Percentiles rank a stretch among this genome's conserved stretches.
Evolutionary conservation across 1,139 yeast genomes (phyloP).

Genomic region (Saccharomyces hybrid): DNA sequence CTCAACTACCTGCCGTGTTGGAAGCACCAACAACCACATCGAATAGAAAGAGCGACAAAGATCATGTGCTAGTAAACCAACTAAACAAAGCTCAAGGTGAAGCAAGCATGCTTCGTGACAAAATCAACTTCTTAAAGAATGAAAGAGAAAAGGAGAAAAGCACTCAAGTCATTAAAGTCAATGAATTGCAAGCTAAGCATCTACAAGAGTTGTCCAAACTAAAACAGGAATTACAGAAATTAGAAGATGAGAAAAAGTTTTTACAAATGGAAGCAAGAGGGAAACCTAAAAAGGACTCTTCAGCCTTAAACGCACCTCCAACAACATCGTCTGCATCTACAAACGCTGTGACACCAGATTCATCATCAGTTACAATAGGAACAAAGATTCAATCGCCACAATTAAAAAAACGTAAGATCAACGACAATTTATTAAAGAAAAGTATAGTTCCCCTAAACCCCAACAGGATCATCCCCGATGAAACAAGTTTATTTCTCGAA

Average conservation of each 20-base stretch:
- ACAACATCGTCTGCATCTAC: slow-evolving; percentile 4
- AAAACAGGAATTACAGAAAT: slow-evolving; percentile 41
- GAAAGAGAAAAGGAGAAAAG: slow-evolving; percentile 26
- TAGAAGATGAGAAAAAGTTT: slow-evolving; percentile 69
- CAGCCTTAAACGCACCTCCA: slow-evolving; percentile 6
- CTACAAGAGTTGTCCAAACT: slow-evolving; percentile 41
- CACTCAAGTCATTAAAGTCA: slow-evolving; percentile 39
- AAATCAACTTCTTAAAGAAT: slow-evolving; percentile 44
- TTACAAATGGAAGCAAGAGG: slow-evolving; percentile 38
- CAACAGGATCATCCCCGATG: slow-evolving; percentile 29
- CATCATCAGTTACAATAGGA: neutral
- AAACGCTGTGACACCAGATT: neutral
- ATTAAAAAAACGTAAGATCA: slow-evolving; percentile 21
- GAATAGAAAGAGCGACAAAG: neutral
- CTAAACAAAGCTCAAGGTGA: slow-evolving; percentile 63
- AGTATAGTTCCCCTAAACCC: slow-evolving; percentile 14
- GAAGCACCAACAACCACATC: neutral
- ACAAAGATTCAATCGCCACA: slow-evolving; percentile 3
- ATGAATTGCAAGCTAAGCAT: slow-evolving; percentile 38
- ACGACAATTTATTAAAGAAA: slow-evolving; percentile 21
- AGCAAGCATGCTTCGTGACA: slow-evolving; percentile 63
- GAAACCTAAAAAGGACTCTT: slow-evolving; percentile 15
- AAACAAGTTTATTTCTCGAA: slow-evolving; percentile 37
- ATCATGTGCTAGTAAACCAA: slow-evolving; percentile 5
- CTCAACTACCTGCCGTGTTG: neutral